Conservation (phyloP, 352 stramenopile genomes). For the Globisporangium nodosum region DNA sequence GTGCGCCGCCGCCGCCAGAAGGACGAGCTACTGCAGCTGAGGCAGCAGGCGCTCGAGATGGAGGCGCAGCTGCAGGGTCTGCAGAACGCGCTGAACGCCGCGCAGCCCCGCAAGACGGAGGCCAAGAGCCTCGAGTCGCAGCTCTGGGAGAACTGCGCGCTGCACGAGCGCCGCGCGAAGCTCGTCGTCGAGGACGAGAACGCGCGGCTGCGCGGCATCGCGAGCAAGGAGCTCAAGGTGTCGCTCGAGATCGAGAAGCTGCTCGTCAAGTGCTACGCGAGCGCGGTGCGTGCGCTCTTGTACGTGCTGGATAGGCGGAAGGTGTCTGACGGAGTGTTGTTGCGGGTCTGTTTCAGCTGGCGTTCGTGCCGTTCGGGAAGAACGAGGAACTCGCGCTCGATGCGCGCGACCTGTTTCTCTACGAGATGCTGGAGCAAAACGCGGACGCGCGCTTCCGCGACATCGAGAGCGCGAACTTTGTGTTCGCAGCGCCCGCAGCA, state of each 20-base stretch:
- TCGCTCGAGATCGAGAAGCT: slow-evolving; percentile 9
- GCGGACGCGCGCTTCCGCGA: neutral
- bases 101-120: neutral
- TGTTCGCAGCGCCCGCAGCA: neutral
- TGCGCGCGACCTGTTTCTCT: slow-evolving; percentile 6
- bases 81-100: neutral
- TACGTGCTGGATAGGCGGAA: too few species aligned
- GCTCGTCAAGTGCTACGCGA: slow-evolving; percentile 11
- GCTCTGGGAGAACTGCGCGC: slow-evolving; percentile 1
- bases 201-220: slow-evolving; percentile 7
- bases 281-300: slow-evolving; percentile 1
- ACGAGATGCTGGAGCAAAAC: slow-evolving; percentile 9
- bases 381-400: slow-evolving; percentile 7
- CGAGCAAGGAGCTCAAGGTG: slow-evolving; percentile 3
- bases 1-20: slow-evolving; percentile 10
- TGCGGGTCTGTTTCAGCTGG: neutral
- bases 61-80: slow-evolving; percentile 7
- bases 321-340: too few species aligned
- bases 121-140: neutral
- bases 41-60: slow-evolving; percentile 6
- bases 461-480: slow-evolving; percentile 1
- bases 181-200: slow-evolving; percentile 4
- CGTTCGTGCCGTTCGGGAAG: slow-evolving; percentile 3
- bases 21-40: slow-evolving; percentile 9
- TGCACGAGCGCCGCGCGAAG: neutral